These are phyloP conservation scores for Maudiozyma bulderi DNA, from an alignment of 805 yeast species.

Conservation along the genomic window DNA sequence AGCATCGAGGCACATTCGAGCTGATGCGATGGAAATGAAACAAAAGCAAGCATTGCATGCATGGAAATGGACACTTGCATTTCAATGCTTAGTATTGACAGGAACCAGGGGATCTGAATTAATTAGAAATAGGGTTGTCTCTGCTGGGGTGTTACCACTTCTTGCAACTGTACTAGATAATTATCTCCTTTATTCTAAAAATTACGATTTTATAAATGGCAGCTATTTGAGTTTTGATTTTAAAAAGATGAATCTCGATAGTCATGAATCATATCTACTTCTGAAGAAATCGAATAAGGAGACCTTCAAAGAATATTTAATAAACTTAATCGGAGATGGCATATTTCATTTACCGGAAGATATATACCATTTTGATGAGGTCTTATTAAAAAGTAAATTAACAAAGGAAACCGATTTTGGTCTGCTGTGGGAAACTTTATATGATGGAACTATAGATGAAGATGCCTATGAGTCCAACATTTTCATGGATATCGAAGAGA, in stretches of 20 bases:
- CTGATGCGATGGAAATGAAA: conserved; percentile 22
- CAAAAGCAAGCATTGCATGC: conserved; percentile 50
- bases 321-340: conserved; percentile 13
- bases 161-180: conserved; percentile 89
- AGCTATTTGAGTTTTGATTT: conserved; percentile 12
- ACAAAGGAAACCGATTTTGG: conserved; percentile 19
- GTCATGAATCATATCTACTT: conserved; percentile 6
- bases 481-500: conserved; percentile 11
- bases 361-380: conserved; percentile 6
- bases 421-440: conserved; percentile 15
- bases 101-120: conserved; percentile 90
- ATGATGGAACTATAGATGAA: conserved; percentile 2
- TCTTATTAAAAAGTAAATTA: conserved; percentile 7
- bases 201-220: conserved; percentile 25
- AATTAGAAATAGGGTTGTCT: conserved; percentile 76
- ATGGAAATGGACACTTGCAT: conserved; percentile 95
- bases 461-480: conserved; percentile 4
- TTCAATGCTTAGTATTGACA: conserved; percentile 82
- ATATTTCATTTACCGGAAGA: conserved; percentile 10
- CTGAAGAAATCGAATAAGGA: conserved; percentile 13
- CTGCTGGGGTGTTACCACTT: conserved; percentile 85
- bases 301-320: conserved; percentile 13
- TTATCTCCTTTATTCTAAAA: conserved; percentile 40
- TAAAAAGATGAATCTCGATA: conserved; percentile 10
- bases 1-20: neutral